Evolutionary conservation across 2,329 filamentous ascomycete species (phyloP).

Genomic region (Cercospora sp.): DNA sequence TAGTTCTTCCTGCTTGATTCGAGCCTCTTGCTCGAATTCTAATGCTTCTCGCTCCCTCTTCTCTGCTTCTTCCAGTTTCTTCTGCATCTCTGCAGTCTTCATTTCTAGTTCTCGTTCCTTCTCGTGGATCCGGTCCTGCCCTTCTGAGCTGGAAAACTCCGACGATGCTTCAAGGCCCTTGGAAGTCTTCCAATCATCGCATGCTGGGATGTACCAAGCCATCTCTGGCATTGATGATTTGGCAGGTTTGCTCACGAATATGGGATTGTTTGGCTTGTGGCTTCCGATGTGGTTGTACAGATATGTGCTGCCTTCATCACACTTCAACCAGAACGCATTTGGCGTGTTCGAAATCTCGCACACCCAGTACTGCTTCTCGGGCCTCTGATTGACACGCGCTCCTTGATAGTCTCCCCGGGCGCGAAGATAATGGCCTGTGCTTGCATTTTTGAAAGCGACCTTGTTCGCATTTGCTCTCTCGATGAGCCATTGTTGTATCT

Average conservation of each 20-base stretch:
- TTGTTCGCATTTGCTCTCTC: constrained; percentile 1
- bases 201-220: constrained; percentile 15
- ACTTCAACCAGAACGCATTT: constrained; percentile 16
- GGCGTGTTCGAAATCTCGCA: constrained; percentile 14
- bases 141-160: neutral
- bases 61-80: constrained; percentile 9
- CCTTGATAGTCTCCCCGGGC: neutral
- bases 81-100: constrained; percentile 8
- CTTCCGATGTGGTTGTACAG: constrained; percentile 15
- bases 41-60: constrained; percentile 11
- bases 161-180: neutral
- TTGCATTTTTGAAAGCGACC: constrained; percentile 14
- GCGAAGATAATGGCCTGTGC: constrained; percentile 13
- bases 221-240: constrained; percentile 9
- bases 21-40: constrained; percentile 11
- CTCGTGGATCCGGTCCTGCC: constrained; percentile 2
- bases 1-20: constrained; percentile 9
- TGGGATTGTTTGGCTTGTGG: constrained; percentile 9
- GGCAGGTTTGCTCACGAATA: constrained; percentile 3
- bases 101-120: constrained; percentile 2
- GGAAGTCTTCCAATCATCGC: constrained; percentile 8
- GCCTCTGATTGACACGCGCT: neutral
- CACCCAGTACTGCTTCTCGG: constrained; percentile 15
- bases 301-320: constrained; percentile 9
- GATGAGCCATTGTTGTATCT: constrained; percentile 12